Conservation (phyloP, 2,329 filamentous ascomycete genomes). For the Cladophialophora carrionii region DNA sequence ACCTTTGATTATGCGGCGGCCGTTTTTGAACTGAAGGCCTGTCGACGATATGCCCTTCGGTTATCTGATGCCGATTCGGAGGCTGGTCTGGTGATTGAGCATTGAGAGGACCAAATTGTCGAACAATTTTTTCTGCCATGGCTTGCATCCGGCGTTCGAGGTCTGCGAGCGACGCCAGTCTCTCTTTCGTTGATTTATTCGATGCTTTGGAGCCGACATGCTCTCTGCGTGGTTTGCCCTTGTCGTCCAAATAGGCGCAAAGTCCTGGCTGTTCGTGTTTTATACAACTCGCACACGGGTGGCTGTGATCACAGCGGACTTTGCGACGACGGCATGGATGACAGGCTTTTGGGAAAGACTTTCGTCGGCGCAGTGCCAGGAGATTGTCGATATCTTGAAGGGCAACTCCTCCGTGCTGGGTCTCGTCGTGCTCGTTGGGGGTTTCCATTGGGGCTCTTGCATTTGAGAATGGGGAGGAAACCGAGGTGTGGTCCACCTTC, state of each 20-base stretch:
- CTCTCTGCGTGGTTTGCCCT: slow-evolving; percentile 13
- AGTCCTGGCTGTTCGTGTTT: slow-evolving; percentile 21
- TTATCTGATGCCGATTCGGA: not conserved
- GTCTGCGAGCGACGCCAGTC: slow-evolving; percentile 15
- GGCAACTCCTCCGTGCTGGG: not conserved
- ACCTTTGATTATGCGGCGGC: not conserved
- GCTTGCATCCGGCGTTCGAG: slow-evolving; percentile 22
- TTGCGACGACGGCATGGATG: slow-evolving; percentile 21
- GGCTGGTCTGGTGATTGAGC: not conserved
- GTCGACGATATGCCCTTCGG: not conserved
- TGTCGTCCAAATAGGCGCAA: slow-evolving; percentile 19
- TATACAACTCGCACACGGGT: slow-evolving; percentile 19
- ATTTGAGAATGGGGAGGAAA: no score
- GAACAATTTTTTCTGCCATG: slow-evolving; percentile 18
- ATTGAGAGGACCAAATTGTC: not conserved
- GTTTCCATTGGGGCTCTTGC: not conserved
- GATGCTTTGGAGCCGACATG: slow-evolving; percentile 6
- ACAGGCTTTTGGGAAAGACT: slow-evolving; percentile 21
- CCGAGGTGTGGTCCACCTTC: no score
- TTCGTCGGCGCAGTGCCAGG: slow-evolving; percentile 18
- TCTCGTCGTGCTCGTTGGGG: not conserved
- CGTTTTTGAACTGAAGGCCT: not conserved
- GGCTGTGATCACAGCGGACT: slow-evolving; percentile 19
- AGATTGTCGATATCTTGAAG: slow-evolving; percentile 14
- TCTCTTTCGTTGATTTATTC: slow-evolving; percentile 12